These are phyloP conservation scores for Canariomyces notabilis DNA, from an alignment of 2,329 filamentous ascomycete species.

Conservation along the genomic window DNA sequence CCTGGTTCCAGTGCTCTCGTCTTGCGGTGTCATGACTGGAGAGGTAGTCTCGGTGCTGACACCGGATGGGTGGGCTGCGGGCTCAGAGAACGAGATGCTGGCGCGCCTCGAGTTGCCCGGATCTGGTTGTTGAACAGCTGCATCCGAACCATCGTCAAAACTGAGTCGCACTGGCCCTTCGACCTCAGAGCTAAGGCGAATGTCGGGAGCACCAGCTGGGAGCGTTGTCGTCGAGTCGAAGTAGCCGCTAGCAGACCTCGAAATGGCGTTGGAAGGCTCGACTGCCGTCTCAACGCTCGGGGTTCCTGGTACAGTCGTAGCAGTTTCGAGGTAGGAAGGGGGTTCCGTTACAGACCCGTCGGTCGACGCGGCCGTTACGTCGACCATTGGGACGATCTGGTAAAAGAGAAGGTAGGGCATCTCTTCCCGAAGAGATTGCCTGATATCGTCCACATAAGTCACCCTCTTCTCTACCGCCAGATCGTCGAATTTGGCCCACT, in stretches of 20 bases:
- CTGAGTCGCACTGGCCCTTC: slow-evolving; percentile 47
- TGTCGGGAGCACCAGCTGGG: slow-evolving; percentile 38
- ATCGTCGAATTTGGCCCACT: slow-evolving; percentile 93
- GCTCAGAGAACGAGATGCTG: slow-evolving; percentile 47
- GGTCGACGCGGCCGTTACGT: slow-evolving; percentile 50
- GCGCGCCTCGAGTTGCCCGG: slow-evolving; percentile 41
- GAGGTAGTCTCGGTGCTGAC: slow-evolving; percentile 34
- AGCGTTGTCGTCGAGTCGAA: slow-evolving; percentile 39
- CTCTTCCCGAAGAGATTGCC: slow-evolving; percentile 72
- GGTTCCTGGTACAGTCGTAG: slow-evolving; percentile 32
- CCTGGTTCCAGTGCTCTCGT: slow-evolving; percentile 50
- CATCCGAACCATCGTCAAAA: slow-evolving; percentile 39
- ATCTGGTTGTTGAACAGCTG: slow-evolving; percentile 28
- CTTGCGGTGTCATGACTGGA: slow-evolving; percentile 41
- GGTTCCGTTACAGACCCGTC: slow-evolving; percentile 46
- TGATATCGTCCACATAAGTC: slow-evolving; percentile 69
- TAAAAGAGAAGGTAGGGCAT: slow-evolving; percentile 95
- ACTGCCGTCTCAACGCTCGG: slow-evolving; percentile 27
- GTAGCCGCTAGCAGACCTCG: slow-evolving; percentile 39
- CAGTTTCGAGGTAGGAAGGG: slow-evolving; percentile 55
- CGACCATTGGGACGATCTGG: slow-evolving; percentile 82
- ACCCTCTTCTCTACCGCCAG: slow-evolving; percentile 65
- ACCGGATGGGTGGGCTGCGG: slow-evolving; percentile 34
- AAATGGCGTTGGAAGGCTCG: slow-evolving; percentile 26
- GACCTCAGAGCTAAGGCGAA: slow-evolving; percentile 52